phyloP scores from a whole-genome alignment of 768 basidiomycete genomes.

The Lyophyllum atratum region DNA sequence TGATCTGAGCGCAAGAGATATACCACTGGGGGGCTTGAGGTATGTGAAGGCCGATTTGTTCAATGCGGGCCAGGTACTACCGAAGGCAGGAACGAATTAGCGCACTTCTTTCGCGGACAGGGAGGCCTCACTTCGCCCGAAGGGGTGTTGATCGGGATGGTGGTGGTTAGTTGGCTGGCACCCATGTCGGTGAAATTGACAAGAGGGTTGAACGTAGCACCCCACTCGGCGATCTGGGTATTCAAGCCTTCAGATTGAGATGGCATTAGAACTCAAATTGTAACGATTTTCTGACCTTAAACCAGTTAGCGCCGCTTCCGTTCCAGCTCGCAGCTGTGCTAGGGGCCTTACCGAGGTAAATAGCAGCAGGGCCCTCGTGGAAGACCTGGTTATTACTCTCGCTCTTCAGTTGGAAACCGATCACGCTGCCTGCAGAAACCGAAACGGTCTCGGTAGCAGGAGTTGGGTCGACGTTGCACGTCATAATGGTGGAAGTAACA shows the following conservation, averaged over 20 bases:
- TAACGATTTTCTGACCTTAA: conserved; percentile 29
- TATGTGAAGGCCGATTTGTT: conserved; percentile 44
- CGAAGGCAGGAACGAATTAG: background rate
- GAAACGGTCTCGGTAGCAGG: conserved; percentile 30
- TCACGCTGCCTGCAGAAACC: conserved; percentile 35
- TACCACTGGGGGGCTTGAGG: conserved; percentile 41
- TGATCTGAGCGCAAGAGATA: conserved; percentile 45
- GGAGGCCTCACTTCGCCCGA: conserved; percentile 29
- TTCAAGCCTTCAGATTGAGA: background rate
- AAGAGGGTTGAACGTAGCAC: conserved; percentile 30
- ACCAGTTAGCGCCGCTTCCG: conserved; percentile 41
- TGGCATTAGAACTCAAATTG: conserved; percentile 20
- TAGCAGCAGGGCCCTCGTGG: conserved; percentile 40
- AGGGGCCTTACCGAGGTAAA: conserved; percentile 43
- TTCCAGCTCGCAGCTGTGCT: conserved; percentile 37
- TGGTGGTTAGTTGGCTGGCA: conserved; percentile 28
- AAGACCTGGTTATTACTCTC: conserved; percentile 31
- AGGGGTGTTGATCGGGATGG: conserved; percentile 35
- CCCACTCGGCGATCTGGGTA: conserved; percentile 31
- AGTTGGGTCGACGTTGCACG: conserved; percentile 39
- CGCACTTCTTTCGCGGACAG: background rate
- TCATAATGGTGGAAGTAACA: conserved; percentile 37
- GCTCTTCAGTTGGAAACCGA: conserved; percentile 31
- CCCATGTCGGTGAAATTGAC: conserved; percentile 26
- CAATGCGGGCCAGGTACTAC: conserved; percentile 39